Base-by-base conservation (phyloP, 2,329 filamentous ascomycete species). In the Myriangium duriaei region DNA sequence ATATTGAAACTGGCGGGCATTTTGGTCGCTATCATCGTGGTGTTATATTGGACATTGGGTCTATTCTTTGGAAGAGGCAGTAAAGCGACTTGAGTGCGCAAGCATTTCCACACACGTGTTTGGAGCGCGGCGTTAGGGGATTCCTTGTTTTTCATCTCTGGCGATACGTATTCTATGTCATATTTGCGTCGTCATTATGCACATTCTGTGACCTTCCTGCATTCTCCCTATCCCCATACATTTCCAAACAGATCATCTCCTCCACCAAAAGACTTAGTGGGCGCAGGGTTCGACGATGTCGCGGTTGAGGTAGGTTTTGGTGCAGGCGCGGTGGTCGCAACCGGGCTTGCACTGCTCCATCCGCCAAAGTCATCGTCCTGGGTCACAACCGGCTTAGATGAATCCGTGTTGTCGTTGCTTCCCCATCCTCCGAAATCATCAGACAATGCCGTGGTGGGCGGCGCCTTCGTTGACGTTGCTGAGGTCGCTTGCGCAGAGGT, bases 361-460 rank as follows among this genome's bases (percentile, higher is more conserved):
- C 88, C 87, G 13, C 88, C 88, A 63, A 95, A 96, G 54, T 96
- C 88, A 59, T 96, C 88, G 51, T 96, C 88, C 0, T 83, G 81
- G 24, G 81, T 71, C 2, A 94, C 81, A 51, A 80, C 79, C 15
- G 83, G 76, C 12, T 58, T 55, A 2, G 54, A 56, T 37, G 55
- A 52, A 29, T 67, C 58, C 28, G 53, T 33, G 12, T 17, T 37
- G 54, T 79, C 74, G 34, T 73, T 71, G 41, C 54, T 60, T 5
- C 73, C 71, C 69, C 76, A 79, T 37, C 68, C 69, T 49, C 68
- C 69, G 50, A 85, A 74, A 47, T 80, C 77, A 39, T 70, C 72
- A 4, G 72, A 65, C 18, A 51, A 48, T 19, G 73, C 58, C 34
- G 41, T 65, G 57, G 54, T 67, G 46, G 47, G 17, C 63, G 50